Base-by-base conservation (phyloP, 768 basidiomycete species). In the Phanerodontia chrysosporium region DNA sequence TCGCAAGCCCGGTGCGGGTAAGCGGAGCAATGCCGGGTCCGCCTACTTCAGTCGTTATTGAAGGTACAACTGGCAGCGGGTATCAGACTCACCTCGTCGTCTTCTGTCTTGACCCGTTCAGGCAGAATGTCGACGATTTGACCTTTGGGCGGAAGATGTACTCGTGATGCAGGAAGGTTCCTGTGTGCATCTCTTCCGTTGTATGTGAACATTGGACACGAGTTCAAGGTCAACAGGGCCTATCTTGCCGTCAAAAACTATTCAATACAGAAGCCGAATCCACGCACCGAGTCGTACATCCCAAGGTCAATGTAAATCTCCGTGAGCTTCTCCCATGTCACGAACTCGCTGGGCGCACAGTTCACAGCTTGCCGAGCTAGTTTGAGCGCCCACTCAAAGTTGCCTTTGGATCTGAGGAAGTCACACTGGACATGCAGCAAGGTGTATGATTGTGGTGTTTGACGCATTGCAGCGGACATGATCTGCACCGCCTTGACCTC, bases 121-220 rank as follows among this genome's bases (percentile, higher is more conserved):
- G 95, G 95, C 1, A 98, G 78, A 42, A 98, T 92, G 46, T 96
- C 94, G 6, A 86, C 85, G 61, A 98, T 93, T 46, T 88, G 83
- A 57, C 87, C 82, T 62, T 89, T 89, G 69, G 90, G 84, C 1
- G 97, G 97, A 0, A 97, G 78, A 71, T 95, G 92, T 6, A 95
- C 81, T 59, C 87, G 84, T 1, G 87, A 78, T 18, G 95, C 86
- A 1, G 89, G 78, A 9, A 98, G 84, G 70, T 82, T 84, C 2
- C 95, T 84, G 70, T 99, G 97, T 2, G 87, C 79, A 71, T 99
- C 97, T 21, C 95, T 86, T 45, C 97, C 96, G 68, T 97, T 97
- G 76, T 91, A 98, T 8, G 97, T 98, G 75, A 99, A 99, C 97
- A 99, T 98, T 1, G 96, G 95, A 75, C 97, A 98, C n/a, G 95